These are phyloP conservation scores for Colletotrichum plurivorum DNA, from an alignment of 2,329 filamentous ascomycete genomes.

Conservation along the genomic window DNA sequence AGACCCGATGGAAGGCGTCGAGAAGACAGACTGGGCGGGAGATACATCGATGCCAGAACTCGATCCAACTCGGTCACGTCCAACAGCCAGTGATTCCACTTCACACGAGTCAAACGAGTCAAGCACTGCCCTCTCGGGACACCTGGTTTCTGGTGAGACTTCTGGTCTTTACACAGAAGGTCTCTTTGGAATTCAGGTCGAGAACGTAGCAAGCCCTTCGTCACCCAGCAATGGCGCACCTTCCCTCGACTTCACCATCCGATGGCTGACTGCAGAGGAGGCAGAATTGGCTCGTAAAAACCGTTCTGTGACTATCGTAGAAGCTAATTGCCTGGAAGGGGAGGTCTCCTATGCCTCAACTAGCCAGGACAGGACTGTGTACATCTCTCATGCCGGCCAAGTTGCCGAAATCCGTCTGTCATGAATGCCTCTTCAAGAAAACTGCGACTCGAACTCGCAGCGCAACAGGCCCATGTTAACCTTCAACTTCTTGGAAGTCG, in stretches of 20 bases:
- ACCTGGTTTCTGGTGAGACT: neutral
- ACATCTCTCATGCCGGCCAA: slow-evolving; percentile 5
- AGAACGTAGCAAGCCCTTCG: neutral
- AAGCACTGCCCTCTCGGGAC: neutral
- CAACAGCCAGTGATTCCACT: neutral
- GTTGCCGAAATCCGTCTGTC: slow-evolving; percentile 2
- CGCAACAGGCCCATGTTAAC: slow-evolving; percentile 6
- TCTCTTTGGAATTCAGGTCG: neutral
- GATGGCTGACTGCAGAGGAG: neutral
- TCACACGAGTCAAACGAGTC: neutral
- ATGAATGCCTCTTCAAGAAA: neutral
- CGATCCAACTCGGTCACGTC: neutral
- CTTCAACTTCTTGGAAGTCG: slow-evolving; percentile 5
- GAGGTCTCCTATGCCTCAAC: neutral
- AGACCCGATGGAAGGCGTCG: neutral
- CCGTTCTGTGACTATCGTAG: neutral
- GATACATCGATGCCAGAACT: neutral
- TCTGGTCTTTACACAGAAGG: neutral
- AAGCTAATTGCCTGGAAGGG: neutral
- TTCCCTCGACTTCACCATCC: neutral
- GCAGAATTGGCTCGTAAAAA: neutral
- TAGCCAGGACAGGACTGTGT: neutral
- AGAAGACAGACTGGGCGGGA: neutral
- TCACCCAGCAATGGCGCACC: neutral
- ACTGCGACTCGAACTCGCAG: slow-evolving; percentile 16